phyloP scores from a whole-genome alignment of 768 basidiomycete genomes.

The Sporobolomyces phaffii region DNA sequence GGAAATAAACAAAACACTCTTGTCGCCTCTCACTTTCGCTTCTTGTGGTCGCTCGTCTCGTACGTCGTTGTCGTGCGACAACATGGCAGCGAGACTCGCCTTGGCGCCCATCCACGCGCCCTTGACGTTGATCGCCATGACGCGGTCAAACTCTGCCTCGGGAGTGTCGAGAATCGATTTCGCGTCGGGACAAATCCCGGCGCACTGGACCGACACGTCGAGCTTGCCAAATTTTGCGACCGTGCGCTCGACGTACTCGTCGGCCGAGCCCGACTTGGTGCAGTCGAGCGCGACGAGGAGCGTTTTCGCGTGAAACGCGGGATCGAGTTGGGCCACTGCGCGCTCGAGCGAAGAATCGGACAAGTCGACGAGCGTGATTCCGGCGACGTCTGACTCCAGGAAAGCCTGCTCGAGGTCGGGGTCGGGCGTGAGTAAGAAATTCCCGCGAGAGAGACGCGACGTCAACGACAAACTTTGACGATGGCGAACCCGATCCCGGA shows the following conservation, averaged over 20 bases:
- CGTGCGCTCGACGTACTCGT: background rate
- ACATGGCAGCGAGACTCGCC: background rate
- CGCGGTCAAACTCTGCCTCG: background rate
- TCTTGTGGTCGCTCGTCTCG: background rate
- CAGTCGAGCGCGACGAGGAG: background rate
- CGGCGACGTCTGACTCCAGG: background rate
- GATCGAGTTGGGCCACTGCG: background rate
- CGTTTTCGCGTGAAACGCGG: background rate
- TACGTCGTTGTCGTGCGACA: background rate
- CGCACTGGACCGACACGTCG: constrained; percentile 17
- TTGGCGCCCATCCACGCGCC: background rate
- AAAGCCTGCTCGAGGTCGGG: constrained; percentile 2
- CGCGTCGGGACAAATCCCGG: background rate
- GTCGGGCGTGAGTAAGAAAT: background rate
- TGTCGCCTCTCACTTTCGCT: background rate
- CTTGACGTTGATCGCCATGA: constrained; percentile 2
- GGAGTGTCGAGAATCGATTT: background rate
- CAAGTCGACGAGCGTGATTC: constrained; percentile 11
- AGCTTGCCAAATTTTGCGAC: background rate
- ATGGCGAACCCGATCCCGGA: constrained; percentile 9
- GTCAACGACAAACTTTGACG: background rate
- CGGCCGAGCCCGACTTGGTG: background rate
- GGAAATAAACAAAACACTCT: background rate
- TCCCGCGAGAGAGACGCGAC: background rate
- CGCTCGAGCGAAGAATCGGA: background rate